These are phyloP conservation scores for Lobulomyces angularis DNA, from an alignment of 192 early-diverging fungal genomes.

Conservation along the genomic window DNA sequence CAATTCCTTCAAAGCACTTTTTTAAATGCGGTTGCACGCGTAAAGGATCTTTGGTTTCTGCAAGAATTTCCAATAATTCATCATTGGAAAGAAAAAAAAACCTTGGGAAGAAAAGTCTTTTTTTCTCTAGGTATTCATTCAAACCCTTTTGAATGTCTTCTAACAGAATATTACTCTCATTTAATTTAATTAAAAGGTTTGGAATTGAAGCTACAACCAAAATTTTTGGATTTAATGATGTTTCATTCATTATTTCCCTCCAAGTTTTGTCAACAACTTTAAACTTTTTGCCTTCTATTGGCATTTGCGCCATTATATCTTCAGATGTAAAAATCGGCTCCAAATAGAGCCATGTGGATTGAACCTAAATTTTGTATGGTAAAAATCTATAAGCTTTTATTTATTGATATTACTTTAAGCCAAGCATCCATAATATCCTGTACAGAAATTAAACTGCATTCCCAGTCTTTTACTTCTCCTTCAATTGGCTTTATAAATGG, in stretches of 20 bases:
- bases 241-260: constrained; percentile 39
- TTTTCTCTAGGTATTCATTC: constrained; percentile 52
- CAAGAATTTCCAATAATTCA: constrained; percentile 45
- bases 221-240: constrained; percentile 39
- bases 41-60: constrained; percentile 47
- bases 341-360: constrained; percentile 48
- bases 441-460: constrained; percentile 34
- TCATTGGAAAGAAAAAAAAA: constrained; percentile 55
- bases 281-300: constrained; percentile 46
- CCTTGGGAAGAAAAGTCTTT: constrained; percentile 45
- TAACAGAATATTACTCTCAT: constrained; percentile 37
- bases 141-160: constrained; percentile 52
- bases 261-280: constrained; percentile 45
- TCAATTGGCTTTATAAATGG: constrained; percentile 54
- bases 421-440: constrained; percentile 48
- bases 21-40: constrained; percentile 48
- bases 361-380: too few relatives aligned
- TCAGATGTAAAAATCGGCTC: constrained; percentile 49
- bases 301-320: constrained; percentile 50
- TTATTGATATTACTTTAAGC: too few relatives aligned
- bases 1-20: constrained; percentile 51
- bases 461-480: constrained; percentile 42
- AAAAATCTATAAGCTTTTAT: too few relatives aligned
- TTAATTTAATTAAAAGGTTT: constrained; percentile 24
- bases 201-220: constrained; percentile 25